These are phyloP conservation scores for Zangia roseola DNA, from an alignment of 768 basidiomycete genomes.

Conservation along the genomic window DNA sequence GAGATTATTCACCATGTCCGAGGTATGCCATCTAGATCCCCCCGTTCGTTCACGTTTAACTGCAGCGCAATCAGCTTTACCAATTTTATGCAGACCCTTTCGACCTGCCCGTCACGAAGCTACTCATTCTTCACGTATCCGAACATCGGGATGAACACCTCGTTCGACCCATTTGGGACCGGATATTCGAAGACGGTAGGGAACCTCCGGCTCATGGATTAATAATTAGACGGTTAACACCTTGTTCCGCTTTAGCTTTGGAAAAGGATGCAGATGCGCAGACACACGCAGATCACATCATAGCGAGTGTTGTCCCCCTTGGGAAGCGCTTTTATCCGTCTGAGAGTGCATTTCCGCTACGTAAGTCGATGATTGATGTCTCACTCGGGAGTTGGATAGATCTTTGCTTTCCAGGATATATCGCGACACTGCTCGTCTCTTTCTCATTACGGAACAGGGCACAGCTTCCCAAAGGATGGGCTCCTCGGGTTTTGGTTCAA, in stretches of 20 bases:
- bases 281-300: slow-evolving; percentile 59
- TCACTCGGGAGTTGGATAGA: neutral
- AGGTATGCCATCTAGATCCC: slow-evolving; percentile 49
- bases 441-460: slow-evolving; percentile 64
- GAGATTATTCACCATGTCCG: slow-evolving; percentile 74
- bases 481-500: slow-evolving; percentile 71
- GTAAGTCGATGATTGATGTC: slow-evolving; percentile 43
- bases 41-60: slow-evolving; percentile 11
- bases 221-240: slow-evolving; percentile 2
- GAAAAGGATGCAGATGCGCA: slow-evolving; percentile 55
- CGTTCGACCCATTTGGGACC: slow-evolving; percentile 85
- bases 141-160: slow-evolving; percentile 86
- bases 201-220: slow-evolving; percentile 3
- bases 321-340: slow-evolving; percentile 90
- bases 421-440: slow-evolving; percentile 72
- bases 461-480: slow-evolving; percentile 75
- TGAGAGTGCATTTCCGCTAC: slow-evolving; percentile 83
- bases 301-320: slow-evolving; percentile 63
- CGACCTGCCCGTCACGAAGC: slow-evolving; percentile 76
- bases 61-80: slow-evolving; percentile 59
- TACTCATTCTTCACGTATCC: slow-evolving; percentile 90
- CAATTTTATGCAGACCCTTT: slow-evolving; percentile 86
- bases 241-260: slow-evolving; percentile 52
- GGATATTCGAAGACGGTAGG: slow-evolving; percentile 79
- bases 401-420: slow-evolving; percentile 50